A percentile compares a stretch with the other conserved stretches of the same genome.
These are phyloP conservation scores for Chlamydomonas sp. DNA, from an alignment of 139 green algal species.

Conservation along the genomic window DNA sequence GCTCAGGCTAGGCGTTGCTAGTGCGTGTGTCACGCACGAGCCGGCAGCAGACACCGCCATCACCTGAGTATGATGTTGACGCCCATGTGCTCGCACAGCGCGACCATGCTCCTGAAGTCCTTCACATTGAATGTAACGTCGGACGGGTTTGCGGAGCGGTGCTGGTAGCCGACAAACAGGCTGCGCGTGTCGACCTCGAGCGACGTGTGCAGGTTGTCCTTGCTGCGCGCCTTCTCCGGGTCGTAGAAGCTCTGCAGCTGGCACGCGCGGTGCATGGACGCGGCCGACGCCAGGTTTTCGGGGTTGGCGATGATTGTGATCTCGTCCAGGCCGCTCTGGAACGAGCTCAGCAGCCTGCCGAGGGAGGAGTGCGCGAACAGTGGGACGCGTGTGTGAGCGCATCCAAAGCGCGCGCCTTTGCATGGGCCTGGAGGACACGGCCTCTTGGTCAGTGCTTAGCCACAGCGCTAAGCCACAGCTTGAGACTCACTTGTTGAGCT, in stretches of 20 bases:
- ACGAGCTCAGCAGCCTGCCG: background rate
- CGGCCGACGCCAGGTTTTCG: conserved; percentile 11
- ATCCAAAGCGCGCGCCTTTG: too few relatives aligned
- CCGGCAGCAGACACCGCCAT: too few relatives aligned
- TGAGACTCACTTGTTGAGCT: conserved; percentile 6
- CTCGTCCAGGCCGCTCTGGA: conserved; percentile 58
- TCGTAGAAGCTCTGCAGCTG: conserved; percentile 63
- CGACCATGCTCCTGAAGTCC: too few relatives aligned
- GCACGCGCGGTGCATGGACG: conserved; percentile 10
- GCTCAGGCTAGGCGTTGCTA: too few relatives aligned
- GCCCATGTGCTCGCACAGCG: conserved; percentile 16
- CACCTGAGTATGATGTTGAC: conserved; percentile 10
- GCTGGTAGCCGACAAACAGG: conserved; percentile 8
- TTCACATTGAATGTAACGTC: conserved; percentile 16
- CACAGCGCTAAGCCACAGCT: too few relatives aligned
- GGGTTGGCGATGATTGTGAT: conserved; percentile 63
- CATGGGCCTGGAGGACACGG: too few relatives aligned
- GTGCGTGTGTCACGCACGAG: too few relatives aligned
- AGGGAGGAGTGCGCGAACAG: too few relatives aligned
- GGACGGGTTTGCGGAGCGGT: background rate
- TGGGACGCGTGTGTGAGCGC: too few relatives aligned
- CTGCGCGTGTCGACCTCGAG: background rate
- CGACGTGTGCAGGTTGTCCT: too few relatives aligned
- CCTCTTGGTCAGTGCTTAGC: too few relatives aligned
- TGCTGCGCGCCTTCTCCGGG: conserved; percentile 44